Evolutionary conservation across 306 rosid species (phyloP).

Genomic region (Phaseolus lunatus): DNA sequence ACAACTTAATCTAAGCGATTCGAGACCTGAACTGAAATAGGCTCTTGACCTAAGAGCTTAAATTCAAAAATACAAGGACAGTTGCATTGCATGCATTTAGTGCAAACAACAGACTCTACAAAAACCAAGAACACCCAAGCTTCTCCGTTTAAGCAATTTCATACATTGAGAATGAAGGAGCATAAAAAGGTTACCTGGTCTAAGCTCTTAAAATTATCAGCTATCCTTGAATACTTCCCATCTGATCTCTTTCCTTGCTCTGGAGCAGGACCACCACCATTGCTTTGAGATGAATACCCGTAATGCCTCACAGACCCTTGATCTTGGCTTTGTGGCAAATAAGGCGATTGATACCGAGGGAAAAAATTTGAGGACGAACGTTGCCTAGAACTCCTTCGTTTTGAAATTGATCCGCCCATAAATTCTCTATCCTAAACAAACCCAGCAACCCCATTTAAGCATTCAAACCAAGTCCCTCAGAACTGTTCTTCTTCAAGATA

Average conservation of each 20-base stretch:
- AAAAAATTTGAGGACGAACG: conserved; percentile 50
- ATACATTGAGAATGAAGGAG: conserved; percentile 25
- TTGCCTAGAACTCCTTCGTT: conserved; percentile 55
- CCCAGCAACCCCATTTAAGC: conserved; percentile 43
- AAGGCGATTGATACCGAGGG: conserved; percentile 61
- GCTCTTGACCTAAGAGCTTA: conserved; percentile 12
- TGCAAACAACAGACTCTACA: conserved; percentile 8
- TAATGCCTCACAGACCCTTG: conserved; percentile 50
- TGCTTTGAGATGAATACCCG: conserved; percentile 57
- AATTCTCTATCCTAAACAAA: conserved; percentile 42
- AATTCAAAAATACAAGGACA: conserved; percentile 32
- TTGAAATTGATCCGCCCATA: conserved; percentile 86
- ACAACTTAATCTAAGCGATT: conserved; percentile 12
- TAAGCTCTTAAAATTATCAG: conserved; percentile 67
- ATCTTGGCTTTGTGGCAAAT: conserved; percentile 54
- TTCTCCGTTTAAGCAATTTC: conserved; percentile 24
- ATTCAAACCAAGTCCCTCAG: conserved; percentile 40
- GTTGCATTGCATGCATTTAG: conserved; percentile 7
- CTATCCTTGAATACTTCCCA: conserved; percentile 78
- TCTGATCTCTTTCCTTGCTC: conserved; percentile 53
- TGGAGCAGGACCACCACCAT: conserved; percentile 51
- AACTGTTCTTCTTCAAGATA: not conserved
- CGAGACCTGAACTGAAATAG: conserved; percentile 22
- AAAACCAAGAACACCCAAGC: not conserved
- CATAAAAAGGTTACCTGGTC: conserved; percentile 66